Percentiles rank a stretch among this genome's conserved stretches.
phyloP scores from a whole-genome alignment of 164 flowering plant species.

The Stephania cephalantha region DNA sequence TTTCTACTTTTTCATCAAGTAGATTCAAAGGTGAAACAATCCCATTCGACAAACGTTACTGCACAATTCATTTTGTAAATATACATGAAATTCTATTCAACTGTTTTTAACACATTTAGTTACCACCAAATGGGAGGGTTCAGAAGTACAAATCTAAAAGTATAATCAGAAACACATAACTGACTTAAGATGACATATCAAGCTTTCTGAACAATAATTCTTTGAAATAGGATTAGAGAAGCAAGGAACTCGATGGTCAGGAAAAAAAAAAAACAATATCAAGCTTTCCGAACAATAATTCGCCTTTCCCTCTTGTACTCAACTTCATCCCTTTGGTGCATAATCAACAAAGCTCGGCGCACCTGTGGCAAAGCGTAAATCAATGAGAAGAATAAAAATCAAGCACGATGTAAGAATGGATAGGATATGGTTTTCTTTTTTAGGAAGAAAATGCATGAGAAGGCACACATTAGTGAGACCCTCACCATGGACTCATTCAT shows the following conservation, averaged over 20 bases:
- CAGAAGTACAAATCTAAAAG: too few relatives aligned
- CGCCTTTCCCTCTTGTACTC: constrained; percentile 93
- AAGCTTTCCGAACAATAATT: constrained; percentile 69
- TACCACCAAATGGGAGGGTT: too few relatives aligned
- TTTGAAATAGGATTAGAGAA: background rate
- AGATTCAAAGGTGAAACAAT: background rate
- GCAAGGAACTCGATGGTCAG: background rate
- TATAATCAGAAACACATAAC: too few relatives aligned
- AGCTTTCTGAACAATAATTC: background rate
- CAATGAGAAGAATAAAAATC: background rate
- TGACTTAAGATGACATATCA: background rate
- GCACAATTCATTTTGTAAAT: background rate
- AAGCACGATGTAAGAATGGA: background rate
- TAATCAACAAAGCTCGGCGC: constrained; percentile 78
- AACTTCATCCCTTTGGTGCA: constrained; percentile 98
- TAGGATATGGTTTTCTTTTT: background rate
- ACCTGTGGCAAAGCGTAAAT: constrained; percentile 41
- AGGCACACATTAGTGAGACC: background rate
- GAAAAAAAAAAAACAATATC: constrained; percentile 6
- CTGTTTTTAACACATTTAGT: too few relatives aligned
- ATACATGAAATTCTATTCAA: too few relatives aligned
- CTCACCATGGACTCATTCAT: constrained; percentile 90
- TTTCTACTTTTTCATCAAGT: background rate
- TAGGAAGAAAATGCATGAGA: background rate
- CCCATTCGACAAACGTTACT: background rate